Conservation (phyloP, 192 early-diverging fungal species). For the Backusella liffmaniae region DNA sequence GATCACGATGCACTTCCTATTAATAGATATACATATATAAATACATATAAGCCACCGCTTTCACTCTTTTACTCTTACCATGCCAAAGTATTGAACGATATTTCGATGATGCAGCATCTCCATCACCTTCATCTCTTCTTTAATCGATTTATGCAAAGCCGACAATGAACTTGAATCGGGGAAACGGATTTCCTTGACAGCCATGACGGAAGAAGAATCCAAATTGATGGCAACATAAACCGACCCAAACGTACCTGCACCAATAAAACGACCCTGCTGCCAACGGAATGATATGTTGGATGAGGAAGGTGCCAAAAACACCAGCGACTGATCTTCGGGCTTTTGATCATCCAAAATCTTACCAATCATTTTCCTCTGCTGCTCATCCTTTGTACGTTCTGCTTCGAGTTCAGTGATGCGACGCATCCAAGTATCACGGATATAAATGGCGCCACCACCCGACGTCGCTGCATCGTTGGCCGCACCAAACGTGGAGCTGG, state of each 20-base stretch:
- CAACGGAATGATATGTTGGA: constrained; percentile 79
- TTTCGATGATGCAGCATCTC: constrained; percentile 88
- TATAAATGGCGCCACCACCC: constrained; percentile 20
- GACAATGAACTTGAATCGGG: constrained; percentile 64
- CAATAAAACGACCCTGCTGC: constrained; percentile 83
- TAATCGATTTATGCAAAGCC: constrained; percentile 67
- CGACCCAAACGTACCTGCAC: constrained; percentile 84
- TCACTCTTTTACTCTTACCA: constrained; percentile 30
- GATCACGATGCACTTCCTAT: constrained; percentile 84
- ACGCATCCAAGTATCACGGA: constrained; percentile 52
- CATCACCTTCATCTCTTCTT: constrained; percentile 92
- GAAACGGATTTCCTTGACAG: constrained; percentile 91
- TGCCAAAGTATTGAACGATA: constrained; percentile 88
- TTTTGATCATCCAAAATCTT: constrained; percentile 75
- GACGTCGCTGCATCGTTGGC: constrained; percentile 17
- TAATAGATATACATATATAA: background rate
- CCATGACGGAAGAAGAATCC: constrained; percentile 82
- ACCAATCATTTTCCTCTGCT: constrained; percentile 60
- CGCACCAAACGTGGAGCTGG: constrained; percentile 34
- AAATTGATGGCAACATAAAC: constrained; percentile 85
- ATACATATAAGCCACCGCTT: background rate
- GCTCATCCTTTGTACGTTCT: constrained; percentile 46
- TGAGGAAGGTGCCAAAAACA: constrained; percentile 72
- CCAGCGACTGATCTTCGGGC: constrained; percentile 77
- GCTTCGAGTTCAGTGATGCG: constrained; percentile 54